These are phyloP conservation scores for Russula sp. DNA, from an alignment of 768 basidiomycete species.

Conservation along the genomic window DNA sequence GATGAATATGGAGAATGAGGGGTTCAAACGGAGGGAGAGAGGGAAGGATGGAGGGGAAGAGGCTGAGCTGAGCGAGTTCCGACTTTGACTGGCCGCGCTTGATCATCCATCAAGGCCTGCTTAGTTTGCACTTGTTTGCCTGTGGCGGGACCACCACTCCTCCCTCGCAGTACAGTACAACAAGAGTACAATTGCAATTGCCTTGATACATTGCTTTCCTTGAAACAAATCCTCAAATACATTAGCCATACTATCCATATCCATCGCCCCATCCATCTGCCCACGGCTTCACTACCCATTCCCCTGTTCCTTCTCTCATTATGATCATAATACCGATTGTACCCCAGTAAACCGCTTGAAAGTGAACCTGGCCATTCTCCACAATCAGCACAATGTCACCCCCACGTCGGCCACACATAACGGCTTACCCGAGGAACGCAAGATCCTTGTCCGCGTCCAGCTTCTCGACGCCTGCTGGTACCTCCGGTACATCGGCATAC, in stretches of 20 bases:
- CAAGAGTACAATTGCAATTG: background rate
- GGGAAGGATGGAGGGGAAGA: background rate
- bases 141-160: constrained; percentile 1
- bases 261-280: background rate
- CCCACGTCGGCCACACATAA: background rate
- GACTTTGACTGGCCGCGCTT: constrained; percentile 14
- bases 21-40: background rate
- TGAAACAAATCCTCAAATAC: background rate
- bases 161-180: background rate
- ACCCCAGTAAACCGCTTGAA: constrained; percentile 63
- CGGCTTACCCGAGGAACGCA: constrained; percentile 46
- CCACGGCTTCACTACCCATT: too few species aligned
- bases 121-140: constrained; percentile 17
- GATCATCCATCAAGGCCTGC: constrained; percentile 21
- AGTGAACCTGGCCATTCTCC: constrained; percentile 46
- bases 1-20: background rate
- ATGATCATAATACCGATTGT: constrained; percentile 17
- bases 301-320: too few species aligned
- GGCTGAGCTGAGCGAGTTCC: constrained; percentile 9
- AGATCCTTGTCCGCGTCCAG: constrained; percentile 46
- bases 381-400: constrained; percentile 15
- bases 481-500: constrained; percentile 64
- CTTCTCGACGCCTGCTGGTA: constrained; percentile 36
- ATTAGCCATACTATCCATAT: too few species aligned
- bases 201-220: background rate